A percentile compares a stretch with the other conserved stretches of the same genome.
Evolutionary conservation across 192 early-diverging fungal species (phyloP).

Genomic region (Rhizoclosmatium globosum): DNA sequence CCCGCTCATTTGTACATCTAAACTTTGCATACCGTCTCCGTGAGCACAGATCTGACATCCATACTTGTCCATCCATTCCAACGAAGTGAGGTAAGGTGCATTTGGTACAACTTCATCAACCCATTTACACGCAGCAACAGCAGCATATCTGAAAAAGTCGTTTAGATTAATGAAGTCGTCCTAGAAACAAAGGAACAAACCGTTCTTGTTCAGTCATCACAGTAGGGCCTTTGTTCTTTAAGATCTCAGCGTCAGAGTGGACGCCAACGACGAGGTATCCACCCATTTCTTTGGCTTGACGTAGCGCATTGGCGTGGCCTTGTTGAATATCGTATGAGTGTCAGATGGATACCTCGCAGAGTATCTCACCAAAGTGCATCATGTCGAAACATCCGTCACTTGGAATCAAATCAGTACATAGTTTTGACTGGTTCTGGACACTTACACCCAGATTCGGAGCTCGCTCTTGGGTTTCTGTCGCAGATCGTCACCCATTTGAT

Average conservation of each 20-base stretch:
- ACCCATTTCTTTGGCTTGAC: constrained; percentile 94
- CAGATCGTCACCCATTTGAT: neutral
- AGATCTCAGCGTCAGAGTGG: constrained; percentile 92
- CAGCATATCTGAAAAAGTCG: constrained; percentile 73
- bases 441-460: constrained; percentile 20
- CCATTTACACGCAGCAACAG: constrained; percentile 97
- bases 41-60: constrained; percentile 96
- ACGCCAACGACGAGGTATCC: constrained; percentile 90
- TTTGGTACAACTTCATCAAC: constrained; percentile 91
- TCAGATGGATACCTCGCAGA: neutral
- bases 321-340: constrained; percentile 63
- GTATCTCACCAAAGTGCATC: constrained; percentile 76
- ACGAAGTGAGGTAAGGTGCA: constrained; percentile 90
- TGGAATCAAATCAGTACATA: neutral
- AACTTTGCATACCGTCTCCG: constrained; percentile 75
- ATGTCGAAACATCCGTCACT: constrained; percentile 95
- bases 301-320: constrained; percentile 91
- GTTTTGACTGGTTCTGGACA: no score
- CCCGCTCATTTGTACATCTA: no score
- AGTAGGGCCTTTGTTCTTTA: constrained; percentile 94
- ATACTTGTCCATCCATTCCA: constrained; percentile 87
- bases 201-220: constrained; percentile 97
- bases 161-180: no score
- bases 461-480: neutral
- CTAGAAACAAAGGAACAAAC: constrained; percentile 41